Base-by-base conservation (phyloP, 1,284 basidiomycete genomes). In the Fomitopsis pinicola region DNA sequence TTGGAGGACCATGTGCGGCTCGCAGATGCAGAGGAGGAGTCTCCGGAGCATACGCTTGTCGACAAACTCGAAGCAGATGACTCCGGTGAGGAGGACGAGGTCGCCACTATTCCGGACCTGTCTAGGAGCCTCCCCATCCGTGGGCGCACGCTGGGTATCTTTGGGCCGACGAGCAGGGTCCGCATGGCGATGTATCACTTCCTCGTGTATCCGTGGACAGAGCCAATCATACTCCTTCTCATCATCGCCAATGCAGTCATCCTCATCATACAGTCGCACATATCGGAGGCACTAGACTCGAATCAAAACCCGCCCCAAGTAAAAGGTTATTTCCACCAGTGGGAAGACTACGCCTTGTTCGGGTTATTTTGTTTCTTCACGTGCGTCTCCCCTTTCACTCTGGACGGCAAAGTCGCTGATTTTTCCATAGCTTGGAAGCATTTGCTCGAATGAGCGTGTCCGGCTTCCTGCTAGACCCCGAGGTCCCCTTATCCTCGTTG, bases 391-490 rank as follows among this genome's bases (percentile, higher is more conserved):
- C 3, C 42, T 54, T 46, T 65, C 10, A 17, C 3, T 19, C 19
- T 50, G 26, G 52, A 15, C 7, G 5, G 14, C 1, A 17, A 8
- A 19, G 19, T 22, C 5, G 36, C 36, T 54, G 15, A 53, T 14
- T 5, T 35, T 7, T 1, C 36, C 36, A 10, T 64, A 94, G 93
- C 5, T 62, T 97, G 44, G 97, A 99, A 78, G 87, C 92, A 59
- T 80, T 92, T 63, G 93, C 93, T 45, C 88, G 96, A 26, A 95
- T 97, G 72, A 85, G 94, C 69, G 92, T 97, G 30, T 95, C 93
- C 12, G 97, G 97, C 17, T 85, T 99, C 65, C 73, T 98, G 30
- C 82, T 98, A 62, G 95, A 98, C 72, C 95, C 96, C 9, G 90
- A 94, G 64, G 78, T 89, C 9, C 84, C 84, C 38, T 73, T 84